A percentile compares a stretch with the other conserved stretches of the same genome.
Evolutionary conservation across 306 rosid species (phyloP).

Genomic region (Begonia loranthoides): DNA sequence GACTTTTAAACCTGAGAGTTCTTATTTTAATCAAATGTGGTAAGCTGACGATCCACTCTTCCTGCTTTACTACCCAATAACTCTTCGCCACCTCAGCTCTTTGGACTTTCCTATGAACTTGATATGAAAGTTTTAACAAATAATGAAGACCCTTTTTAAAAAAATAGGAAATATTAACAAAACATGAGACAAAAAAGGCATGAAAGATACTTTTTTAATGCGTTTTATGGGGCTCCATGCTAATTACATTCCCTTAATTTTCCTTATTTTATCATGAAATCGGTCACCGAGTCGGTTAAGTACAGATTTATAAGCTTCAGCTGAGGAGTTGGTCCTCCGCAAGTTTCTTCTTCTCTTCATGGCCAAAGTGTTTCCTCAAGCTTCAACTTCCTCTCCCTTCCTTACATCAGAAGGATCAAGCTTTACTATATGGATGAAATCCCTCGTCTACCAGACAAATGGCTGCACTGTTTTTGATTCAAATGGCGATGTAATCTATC

Average conservation of each 20-base stretch:
- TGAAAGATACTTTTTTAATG: not conserved
- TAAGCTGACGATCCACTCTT: too few species aligned
- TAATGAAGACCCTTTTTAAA: too few species aligned
- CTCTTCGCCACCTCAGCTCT: too few species aligned
- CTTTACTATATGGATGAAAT: slow-evolving; percentile 29
- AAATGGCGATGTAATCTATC: slow-evolving; percentile 19
- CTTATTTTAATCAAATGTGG: too few species aligned
- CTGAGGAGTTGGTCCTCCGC: not conserved
- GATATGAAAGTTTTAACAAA: too few species aligned
- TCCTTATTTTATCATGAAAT: not conserved
- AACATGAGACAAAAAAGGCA: too few species aligned
- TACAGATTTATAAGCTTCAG: not conserved
- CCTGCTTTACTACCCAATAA: too few species aligned
- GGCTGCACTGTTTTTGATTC: slow-evolving; percentile 27
- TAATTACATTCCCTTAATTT: not conserved
- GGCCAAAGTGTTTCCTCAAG: not conserved
- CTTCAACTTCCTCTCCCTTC: not conserved
- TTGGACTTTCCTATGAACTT: too few species aligned
- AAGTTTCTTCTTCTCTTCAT: not conserved
- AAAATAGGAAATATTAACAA: too few species aligned
- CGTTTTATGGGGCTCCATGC: not conserved
- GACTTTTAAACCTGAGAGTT: too few species aligned
- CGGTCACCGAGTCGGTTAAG: not conserved
- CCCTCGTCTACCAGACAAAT: slow-evolving; percentile 27
- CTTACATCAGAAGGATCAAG: slow-evolving; percentile 13